Base-by-base conservation (phyloP, 2,329 filamentous ascomycete species). In the Colletotrichum sp. region DNA sequence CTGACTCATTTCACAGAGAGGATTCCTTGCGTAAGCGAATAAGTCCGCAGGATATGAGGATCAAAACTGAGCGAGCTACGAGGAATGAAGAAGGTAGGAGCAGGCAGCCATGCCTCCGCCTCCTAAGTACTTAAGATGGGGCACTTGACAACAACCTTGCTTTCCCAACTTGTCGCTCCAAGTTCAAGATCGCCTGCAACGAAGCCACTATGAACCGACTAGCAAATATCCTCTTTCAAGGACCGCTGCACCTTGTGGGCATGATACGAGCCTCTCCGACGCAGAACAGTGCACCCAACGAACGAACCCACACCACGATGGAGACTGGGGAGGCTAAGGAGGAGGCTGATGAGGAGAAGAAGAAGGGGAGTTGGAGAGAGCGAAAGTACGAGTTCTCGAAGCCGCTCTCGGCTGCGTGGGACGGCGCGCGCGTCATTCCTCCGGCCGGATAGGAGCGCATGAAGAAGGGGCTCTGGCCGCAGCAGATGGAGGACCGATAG, bases 401-500 rank as follows among this genome's bases (percentile, higher is more conserved):
- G 39, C 57, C 55, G n/a, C 30, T 22, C 34, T 55, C 71, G 25
- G 44, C 66, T 27, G 4, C 57, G 2, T 74, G 71, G 57, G 57
- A 57, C 34, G 19, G 22, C 5, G 28, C 71, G 32, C 55, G 15
- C 27, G 25, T 61, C 32, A 69, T 75, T 28, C 11, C 52, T 19
- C 13, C 34, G 7, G 60, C 28, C 52, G 52, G 39, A 19, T 75
- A 52, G 72, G 68, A 72, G 22, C 60, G 63, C 48, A 72, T 71
- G 68, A 60, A 55, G 68, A 30, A 28, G 52, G 72, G 72, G 6
- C 30, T 66, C 27, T 52, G 48, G n/a, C 68, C 52, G 36, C 59
- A 60, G 63, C 28, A 69, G 15, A 72, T 72, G 72, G 52, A 72
- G 8, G 68, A 72, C 48, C 48, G 68, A 9, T 75, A 68, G 52